These are phyloP conservation scores for Diaporthe sp. DNA, from an alignment of 2,329 filamentous ascomycete species.

Conservation along the genomic window DNA sequence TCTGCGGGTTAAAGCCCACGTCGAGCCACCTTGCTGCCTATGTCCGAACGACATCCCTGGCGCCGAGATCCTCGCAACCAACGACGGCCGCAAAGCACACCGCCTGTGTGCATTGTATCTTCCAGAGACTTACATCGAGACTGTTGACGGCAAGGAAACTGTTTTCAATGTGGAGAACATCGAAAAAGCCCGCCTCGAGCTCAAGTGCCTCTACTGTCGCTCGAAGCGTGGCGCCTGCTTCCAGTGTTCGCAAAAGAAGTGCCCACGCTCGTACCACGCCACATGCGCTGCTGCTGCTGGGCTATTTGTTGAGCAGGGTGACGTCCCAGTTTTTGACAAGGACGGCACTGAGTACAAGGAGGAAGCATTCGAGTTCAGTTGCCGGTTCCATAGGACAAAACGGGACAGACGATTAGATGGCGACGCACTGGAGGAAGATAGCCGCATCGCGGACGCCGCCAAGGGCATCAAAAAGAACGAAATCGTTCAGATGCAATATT, in stretches of 20 bases:
- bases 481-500: constrained; percentile 87
- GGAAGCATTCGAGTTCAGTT: constrained; percentile 91
- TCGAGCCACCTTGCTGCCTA: constrained; percentile 85
- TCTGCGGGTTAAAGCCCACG: constrained; percentile 76
- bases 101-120: constrained; percentile 90
- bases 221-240: constrained; percentile 97
- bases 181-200: constrained; percentile 85
- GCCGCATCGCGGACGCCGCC: constrained; percentile 75
- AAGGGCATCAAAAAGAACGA: constrained; percentile 76
- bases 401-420: constrained; percentile 80
- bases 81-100: constrained; percentile 88
- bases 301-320: constrained; percentile 88
- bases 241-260: constrained; percentile 96
- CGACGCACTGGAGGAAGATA: constrained; percentile 75
- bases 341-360: constrained; percentile 94
- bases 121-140: constrained; percentile 88
- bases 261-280: constrained; percentile 91
- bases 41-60: constrained; percentile 91
- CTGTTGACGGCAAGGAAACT: constrained; percentile 75
- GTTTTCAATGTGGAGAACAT: constrained; percentile 85
- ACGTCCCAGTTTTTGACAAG: constrained; percentile 88
- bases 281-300: constrained; percentile 94
- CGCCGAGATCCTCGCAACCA: constrained; percentile 85
- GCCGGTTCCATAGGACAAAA: constrained; percentile 92
- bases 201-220: constrained; percentile 95